Evolutionary conservation across 129 eudicot genomes (phyloP).

Genomic region (Silybum marianum): DNA sequence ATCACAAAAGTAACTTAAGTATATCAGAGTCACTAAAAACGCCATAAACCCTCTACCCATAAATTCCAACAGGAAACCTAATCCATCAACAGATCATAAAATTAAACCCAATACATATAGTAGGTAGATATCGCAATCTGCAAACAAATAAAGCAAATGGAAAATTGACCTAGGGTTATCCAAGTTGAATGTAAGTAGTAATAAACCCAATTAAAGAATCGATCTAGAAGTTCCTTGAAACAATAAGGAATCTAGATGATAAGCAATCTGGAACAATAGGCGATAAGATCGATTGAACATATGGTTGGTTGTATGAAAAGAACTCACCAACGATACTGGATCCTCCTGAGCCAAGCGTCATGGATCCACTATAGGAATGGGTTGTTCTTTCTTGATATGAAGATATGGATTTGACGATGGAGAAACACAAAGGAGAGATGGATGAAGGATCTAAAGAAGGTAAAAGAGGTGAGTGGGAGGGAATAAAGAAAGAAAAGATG

Average conservation of each 20-base stretch:
- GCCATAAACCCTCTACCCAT: slow-evolving; percentile 3
- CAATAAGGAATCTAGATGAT: not conserved
- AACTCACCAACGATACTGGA: slow-evolving; percentile 74
- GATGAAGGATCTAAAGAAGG: not conserved
- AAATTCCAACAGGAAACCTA: not conserved
- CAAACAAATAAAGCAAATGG: not conserved
- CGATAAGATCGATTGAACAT: not conserved
- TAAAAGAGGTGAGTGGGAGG: slow-evolving; percentile 14
- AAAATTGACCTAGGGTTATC: slow-evolving; percentile 10
- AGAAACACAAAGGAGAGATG: not conserved
- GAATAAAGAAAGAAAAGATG: slow-evolving; percentile 4
- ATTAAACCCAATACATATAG: not conserved
- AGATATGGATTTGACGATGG: slow-evolving; percentile 29
- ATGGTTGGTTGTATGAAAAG: not conserved
- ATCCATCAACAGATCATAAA: not conserved
- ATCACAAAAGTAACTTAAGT: not conserved
- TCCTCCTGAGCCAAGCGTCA: slow-evolving; percentile 95
- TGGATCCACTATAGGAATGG: slow-evolving; percentile 19
- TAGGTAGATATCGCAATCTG: not conserved
- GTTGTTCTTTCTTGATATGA: not conserved
- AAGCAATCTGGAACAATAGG: not conserved
- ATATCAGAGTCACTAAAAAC: too few species aligned
- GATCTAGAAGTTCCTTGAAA: slow-evolving; percentile 7
- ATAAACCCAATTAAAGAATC: not conserved
- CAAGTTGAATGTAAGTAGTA: not conserved